Evolutionary conservation across 1,284 basidiomycete genomes (phyloP), one percentile per base, ranked within the genome.

Genomic region (Apiotrichum brassicae): DNA sequence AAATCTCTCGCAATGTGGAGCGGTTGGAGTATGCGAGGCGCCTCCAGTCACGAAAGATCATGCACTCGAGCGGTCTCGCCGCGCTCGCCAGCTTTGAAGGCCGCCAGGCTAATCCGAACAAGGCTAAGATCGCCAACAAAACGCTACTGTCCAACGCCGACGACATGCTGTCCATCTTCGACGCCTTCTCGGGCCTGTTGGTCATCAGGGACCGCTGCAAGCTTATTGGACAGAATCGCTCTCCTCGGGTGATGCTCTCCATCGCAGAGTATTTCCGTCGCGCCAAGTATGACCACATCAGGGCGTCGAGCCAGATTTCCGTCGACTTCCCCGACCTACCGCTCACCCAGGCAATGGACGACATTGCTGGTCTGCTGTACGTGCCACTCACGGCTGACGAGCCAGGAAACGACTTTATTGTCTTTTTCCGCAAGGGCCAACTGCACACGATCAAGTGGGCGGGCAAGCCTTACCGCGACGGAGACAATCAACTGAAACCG

Each of bases 151-250:
- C 86, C 25, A 87, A 90, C 63, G 84, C 87, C 2, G 85, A 90
- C 61, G 88, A 92, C 62, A 74, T 92, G 12, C 77, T 94, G 4
- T 79, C 81, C 6, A 72, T 91, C 22, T 91, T 92, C 63, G 86
- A 90, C 64, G 87, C 87, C 16, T 87, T 92, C 64, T 85, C 82
- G 64, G 87, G 87, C 51, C 80, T 90, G 19, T 76, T 92, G 26
- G 85, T 89, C 51, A 87, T 92, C 58, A 87, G 87, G 9, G 86
- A 88, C 59, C 85, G 85, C 35, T 86, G 86, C 9, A 90, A 90
- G 76, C 85, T 92, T 44, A 75, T 94, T 1, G 89, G 88, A 0
- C 80, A 62, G 53, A 58, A 30, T 14, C 8, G 41, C 25, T 77
- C 82, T 48, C 85, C 87, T n/a, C 87, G 90, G 62, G 87, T 91